phyloP scores from a whole-genome alignment of 2,329 filamentous ascomycete genomes.

The Falciphora oryzae region DNA sequence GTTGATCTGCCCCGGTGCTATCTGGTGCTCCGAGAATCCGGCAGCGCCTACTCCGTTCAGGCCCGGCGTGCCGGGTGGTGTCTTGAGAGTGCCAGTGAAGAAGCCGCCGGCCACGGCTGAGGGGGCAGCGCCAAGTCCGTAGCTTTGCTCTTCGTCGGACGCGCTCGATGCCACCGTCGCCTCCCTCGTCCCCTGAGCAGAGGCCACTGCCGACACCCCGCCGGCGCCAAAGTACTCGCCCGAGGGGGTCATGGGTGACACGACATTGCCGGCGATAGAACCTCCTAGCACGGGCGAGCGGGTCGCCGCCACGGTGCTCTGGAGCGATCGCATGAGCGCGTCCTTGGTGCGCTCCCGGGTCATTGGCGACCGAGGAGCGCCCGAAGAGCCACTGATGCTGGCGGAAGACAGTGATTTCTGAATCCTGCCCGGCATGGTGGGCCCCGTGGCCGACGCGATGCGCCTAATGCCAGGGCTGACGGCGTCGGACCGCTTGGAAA shows the following conservation, averaged over 20 bases:
- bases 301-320: conserved; percentile 22
- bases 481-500: conserved; percentile 36
- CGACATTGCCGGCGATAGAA: conserved; percentile 28
- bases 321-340: conserved; percentile 32
- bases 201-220: conserved; percentile 17
- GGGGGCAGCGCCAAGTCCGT: conserved; percentile 15
- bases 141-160: conserved; percentile 32
- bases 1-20: conserved; percentile 31
- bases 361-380: conserved; percentile 37
- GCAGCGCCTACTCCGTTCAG: conserved; percentile 17
- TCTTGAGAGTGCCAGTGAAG: conserved; percentile 37
- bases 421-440: conserved; percentile 33
- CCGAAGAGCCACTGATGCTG: conserved; percentile 12
- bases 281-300: conserved; percentile 34
- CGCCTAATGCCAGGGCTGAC: conserved; percentile 43
- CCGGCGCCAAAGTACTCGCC: conserved; percentile 6
- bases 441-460: conserved; percentile 46
- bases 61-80: conserved; percentile 48
- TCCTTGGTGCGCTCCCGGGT: conserved; percentile 40
- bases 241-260: conserved; percentile 31
- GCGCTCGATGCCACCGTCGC: conserved; percentile 31
- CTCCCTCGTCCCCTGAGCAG: conserved; percentile 31
- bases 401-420: conserved; percentile 28
- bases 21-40: conserved; percentile 11
- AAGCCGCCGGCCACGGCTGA: conserved; percentile 15